Conservation (phyloP, 2,329 filamentous ascomycete species). For the Fusarium coffeatum region DNA sequence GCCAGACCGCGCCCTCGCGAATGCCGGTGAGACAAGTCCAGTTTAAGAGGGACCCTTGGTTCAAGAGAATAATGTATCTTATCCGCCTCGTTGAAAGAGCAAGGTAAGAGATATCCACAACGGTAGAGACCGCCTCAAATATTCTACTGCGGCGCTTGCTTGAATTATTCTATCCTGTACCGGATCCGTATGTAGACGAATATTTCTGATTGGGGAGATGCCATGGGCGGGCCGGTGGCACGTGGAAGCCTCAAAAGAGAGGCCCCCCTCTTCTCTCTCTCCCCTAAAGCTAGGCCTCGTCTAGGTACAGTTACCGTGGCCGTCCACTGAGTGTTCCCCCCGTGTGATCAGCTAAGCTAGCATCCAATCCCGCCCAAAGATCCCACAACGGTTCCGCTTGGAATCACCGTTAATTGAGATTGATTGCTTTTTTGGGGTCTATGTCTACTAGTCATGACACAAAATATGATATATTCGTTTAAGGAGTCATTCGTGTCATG, state of each 20-base stretch:
- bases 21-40: slow-evolving; percentile 6
- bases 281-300: not conserved
- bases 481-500: not conserved
- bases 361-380: not conserved
- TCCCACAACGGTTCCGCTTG: slow-evolving; percentile 25
- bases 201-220: slow-evolving; percentile 30
- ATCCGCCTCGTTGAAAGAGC: slow-evolving; percentile 1
- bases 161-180: not conserved
- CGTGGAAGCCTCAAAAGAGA: not conserved
- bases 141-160: not conserved
- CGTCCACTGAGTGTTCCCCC: slow-evolving; percentile 2
- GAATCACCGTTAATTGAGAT: slow-evolving; percentile 22
- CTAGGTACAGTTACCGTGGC: not conserved
- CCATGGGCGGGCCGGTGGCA: slow-evolving; percentile 36
- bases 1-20: slow-evolving; percentile 34
- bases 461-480: not conserved
- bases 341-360: slow-evolving; percentile 31
- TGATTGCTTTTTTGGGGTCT: not conserved
- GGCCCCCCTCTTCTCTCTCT: not conserved
- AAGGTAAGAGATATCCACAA: slow-evolving; percentile 1
- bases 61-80: not conserved
- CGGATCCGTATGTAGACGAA: not conserved
- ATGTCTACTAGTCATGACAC: slow-evolving; percentile 15
- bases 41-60: not conserved
- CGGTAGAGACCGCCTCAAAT: slow-evolving; percentile 2